phyloP scores from a whole-genome alignment of 1,284 basidiomycete genomes.

The Lentinula novae-zelandiae region DNA sequence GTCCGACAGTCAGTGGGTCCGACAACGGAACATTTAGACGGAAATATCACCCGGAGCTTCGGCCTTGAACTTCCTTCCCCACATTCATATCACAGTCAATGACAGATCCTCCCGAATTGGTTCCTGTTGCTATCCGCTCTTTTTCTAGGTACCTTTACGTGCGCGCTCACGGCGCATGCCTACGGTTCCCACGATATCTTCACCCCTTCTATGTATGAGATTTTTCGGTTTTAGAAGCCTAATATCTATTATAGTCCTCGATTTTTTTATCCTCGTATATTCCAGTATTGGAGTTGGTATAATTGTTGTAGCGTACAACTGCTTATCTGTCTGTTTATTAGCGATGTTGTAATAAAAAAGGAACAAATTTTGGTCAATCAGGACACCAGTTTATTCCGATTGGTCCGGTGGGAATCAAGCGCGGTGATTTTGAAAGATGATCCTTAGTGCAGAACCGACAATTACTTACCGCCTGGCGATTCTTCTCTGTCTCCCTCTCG shows the following conservation, averaged over 20 bases:
- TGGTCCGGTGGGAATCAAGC: conserved; percentile 42
- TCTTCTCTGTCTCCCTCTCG: not conserved
- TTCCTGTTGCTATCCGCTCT: conserved; percentile 21
- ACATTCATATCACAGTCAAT: conserved; percentile 22
- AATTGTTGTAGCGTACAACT: not conserved
- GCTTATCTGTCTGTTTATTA: not conserved
- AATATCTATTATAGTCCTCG: not conserved
- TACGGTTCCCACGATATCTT: conserved; percentile 36
- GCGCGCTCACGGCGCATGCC: conserved; percentile 43
- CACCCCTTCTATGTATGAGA: conserved; percentile 6
- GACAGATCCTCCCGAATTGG: conserved; percentile 31
- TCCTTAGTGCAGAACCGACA: not conserved
- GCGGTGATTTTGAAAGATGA: conserved; percentile 6
- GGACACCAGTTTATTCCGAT: conserved; percentile 41
- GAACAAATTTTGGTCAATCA: not conserved
- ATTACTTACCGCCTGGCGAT: conserved; percentile 2
- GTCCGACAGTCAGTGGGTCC: conserved; percentile 13
- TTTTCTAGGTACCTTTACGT: conserved; percentile 32
- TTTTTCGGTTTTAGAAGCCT: not conserved
- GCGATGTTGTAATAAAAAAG: not conserved
- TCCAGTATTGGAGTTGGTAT: not conserved
- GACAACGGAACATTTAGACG: conserved; percentile 21
- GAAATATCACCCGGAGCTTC: not conserved
- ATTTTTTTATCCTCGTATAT: not conserved
- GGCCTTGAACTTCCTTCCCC: conserved; percentile 11